Base-by-base conservation (phyloP, 768 basidiomycete species). In the Lentinula boryana region DNA sequence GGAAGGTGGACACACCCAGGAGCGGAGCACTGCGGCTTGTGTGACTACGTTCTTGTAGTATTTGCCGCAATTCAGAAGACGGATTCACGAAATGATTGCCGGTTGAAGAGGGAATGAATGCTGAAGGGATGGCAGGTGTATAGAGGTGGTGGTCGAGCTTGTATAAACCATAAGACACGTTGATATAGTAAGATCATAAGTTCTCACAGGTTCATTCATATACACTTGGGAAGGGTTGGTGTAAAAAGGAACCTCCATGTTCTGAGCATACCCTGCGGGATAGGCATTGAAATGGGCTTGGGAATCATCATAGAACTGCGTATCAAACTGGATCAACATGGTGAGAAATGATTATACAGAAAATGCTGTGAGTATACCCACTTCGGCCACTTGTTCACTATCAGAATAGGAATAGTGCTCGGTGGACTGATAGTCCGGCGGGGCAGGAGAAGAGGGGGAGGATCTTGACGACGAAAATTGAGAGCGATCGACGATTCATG, bases 131-230 rank as follows among this genome's bases (percentile, higher is more conserved):
- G 66, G 82, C 81, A 2, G 84, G 82, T 3, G 91, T 88, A 76
- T 99, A 99, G 33, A 98, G 81, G 65, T 98, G 93, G 68, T 99
- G 94, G 69, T 97, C 86, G 50, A 98, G 82, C 93, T 96, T 69
- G 46, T 57, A 18, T 31, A 31, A 55, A 51, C 23, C 54, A 40
- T 46, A 13, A 62, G 56, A 49, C 43, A 58, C 66, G 54, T 8
- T 21, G 56, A 15, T 49, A 43, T n/a, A 61, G 12, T 57, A 31
- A 12, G 57, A 18, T 2, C 38, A 44, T 53, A 23, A n/a, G n/a
- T 31, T 61, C 76, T 66, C 69, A 93, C 91, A 21, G 91, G 88
- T 68, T 91, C 89, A n/a, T 82, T 82, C 61, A 84, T 67, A 67
- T 82, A 88, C 1, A 80, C 68, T 21, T 80, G 74, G 40, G 78